Evolutionary conservation across 2,329 filamentous ascomycete genomes (phyloP), one percentile per base, ranked within the genome.

Genomic region (Fusarium verticillioides): DNA sequence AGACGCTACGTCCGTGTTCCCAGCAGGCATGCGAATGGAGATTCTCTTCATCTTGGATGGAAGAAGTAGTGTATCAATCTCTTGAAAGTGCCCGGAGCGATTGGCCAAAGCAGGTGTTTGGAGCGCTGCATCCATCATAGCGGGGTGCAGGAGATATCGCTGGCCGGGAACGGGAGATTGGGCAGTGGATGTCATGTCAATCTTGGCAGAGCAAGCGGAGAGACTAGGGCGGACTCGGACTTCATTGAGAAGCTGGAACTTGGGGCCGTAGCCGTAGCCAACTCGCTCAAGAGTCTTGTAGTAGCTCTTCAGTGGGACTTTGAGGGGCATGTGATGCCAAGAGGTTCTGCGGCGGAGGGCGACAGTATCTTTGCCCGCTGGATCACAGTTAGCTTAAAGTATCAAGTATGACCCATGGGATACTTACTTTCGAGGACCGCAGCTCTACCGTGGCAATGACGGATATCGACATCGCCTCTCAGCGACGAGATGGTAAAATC

Each of bases 81-180:
- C 74, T 61, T 76, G 74, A 66, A 75, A 76, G 39, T 66, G 46
- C 0, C 74, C 74, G 11, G 74, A 76, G 15, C 74, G 74, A 36
- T 76, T 76, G 5, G 74, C 69, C 30, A 76, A 40, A 7, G 74
- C 74, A 18, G 74, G 74, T 19, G 74, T 76, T 56, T 76, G 74
- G 4, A 76, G 66, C 52, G 74, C 74, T 3, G 74, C 74, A 63
- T 76, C 74, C 74, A 76, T 76, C 72, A 76, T 76, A 5, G 74
- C 74, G 5, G 74, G 74, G 47, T 76, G 74, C 16, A 76, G 59
- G 10, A 76, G 69, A 36, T 76, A 76, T 13, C 74, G 59, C 61
- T 76, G 74, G 44, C 74, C 74, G 2, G 63, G 74, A 53, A 76
- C 47, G 3, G 69, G 74, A 43, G 74, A 76, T 23, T 56, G 63